phyloP scores from a whole-genome alignment of 1,139 yeast genomes.

The Saccharomyces uvarum region DNA sequence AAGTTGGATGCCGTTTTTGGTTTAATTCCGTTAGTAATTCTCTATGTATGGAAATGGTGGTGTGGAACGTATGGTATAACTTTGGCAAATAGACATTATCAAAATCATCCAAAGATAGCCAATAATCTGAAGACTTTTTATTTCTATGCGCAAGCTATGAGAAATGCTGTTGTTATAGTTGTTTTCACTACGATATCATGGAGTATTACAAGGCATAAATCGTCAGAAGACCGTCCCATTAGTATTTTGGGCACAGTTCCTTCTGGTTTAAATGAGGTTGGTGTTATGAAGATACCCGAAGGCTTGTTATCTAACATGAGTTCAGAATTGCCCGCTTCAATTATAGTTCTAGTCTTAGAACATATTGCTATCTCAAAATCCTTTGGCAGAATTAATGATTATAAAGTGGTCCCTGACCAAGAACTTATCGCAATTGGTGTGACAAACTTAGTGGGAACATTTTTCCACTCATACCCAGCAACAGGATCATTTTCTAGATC shows the following conservation, averaged over 20 bases:
- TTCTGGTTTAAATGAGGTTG: slow-evolving; percentile 69
- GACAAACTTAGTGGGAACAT: slow-evolving; percentile 82
- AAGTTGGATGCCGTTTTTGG: slow-evolving; percentile 87
- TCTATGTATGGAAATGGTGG: slow-evolving; percentile 62
- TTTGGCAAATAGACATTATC: slow-evolving; percentile 37
- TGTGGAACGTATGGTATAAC: slow-evolving; percentile 51
- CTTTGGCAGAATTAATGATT: slow-evolving; percentile 86
- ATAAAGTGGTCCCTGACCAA: slow-evolving; percentile 86
- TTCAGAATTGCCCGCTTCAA: slow-evolving; percentile 79
- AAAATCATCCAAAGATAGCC: slow-evolving; percentile 30
- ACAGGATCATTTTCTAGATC: slow-evolving; percentile 95
- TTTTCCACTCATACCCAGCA: slow-evolving; percentile 89
- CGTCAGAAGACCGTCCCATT: slow-evolving; percentile 38
- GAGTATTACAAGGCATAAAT: slow-evolving; percentile 41
- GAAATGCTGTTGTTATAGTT: slow-evolving; percentile 75
- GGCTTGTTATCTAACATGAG: slow-evolving; percentile 59
- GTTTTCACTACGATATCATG: slow-evolving; percentile 71
- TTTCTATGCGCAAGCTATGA: slow-evolving; percentile 66
- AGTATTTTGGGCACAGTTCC: slow-evolving; percentile 71
- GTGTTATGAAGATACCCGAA: slow-evolving; percentile 58
- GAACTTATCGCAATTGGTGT: slow-evolving; percentile 92
- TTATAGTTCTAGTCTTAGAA: slow-evolving; percentile 73
- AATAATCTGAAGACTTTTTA: slow-evolving; percentile 34
- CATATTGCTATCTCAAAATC: slow-evolving; percentile 92
- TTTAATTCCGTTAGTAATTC: slow-evolving; percentile 57